Evolutionary conservation across 352 stramenopile genomes (phyloP), one percentile per base, ranked within the genome.

Genomic region (Phytopythium helicoides): DNA sequence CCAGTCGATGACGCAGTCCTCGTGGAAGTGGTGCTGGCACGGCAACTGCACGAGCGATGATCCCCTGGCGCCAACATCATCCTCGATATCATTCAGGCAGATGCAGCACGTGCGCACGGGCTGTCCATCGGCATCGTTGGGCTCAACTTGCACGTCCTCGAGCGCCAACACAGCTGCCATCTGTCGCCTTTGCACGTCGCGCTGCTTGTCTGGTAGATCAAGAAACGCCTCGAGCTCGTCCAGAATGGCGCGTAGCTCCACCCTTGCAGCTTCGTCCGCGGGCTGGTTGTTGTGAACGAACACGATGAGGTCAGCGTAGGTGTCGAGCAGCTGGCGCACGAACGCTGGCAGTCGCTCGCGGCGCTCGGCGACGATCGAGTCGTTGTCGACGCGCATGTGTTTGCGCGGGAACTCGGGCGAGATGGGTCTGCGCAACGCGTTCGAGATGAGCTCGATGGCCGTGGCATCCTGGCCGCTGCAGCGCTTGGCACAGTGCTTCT

Each of bases 1-100:
- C 78, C 78, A 87, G 47, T 83, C 68, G 36, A 86, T 76, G 25
- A 86, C 69, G 47, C 78, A 89, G 67, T 85, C 70, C 65, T 89
- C 75, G 52, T 89, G 78, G 48, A 86, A 89, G 25, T 73, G 63
- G 54, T 89, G 78, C 18, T 39, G 35, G 35, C 78, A 89, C 11
- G 75, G 70, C 25, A 89, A 49, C 34, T 56, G 55, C 6, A 85
- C 73, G 21, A 74, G 47, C 12, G 52, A 33, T 2, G 7, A 26
- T 3, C 16, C 42, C 9, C 42, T 49, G n/a, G 52, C 54, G 6
- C 51, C 56, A n/a, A 16, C 25, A 40, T 70, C 42, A 21, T 69
- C 58, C 44, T 42, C 52, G 25, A 52, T 54, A n/a, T 54, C 39
- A 58, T 75, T 73, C 53, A 84, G 59, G 34, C 73, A 84, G 54